These are phyloP conservation scores for Reutealis trisperma DNA, from an alignment of 345 rosid species.

Conservation along the genomic window DNA sequence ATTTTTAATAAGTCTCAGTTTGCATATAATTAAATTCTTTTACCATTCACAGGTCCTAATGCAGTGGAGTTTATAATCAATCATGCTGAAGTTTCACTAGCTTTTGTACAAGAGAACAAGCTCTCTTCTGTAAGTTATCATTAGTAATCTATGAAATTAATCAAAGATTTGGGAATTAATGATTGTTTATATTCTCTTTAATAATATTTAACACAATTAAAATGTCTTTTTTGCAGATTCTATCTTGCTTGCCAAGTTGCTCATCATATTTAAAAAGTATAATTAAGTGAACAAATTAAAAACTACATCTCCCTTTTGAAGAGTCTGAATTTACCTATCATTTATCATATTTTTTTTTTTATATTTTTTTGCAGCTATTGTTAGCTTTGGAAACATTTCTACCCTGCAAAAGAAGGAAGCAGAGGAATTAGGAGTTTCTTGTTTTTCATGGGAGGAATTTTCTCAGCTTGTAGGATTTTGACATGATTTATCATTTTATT, in stretches of 20 bases:
- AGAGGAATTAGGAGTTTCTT: slow-evolving; percentile 61
- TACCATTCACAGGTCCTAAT: slow-evolving; percentile 59
- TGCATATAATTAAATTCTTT: neutral
- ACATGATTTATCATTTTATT: neutral
- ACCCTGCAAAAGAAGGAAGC: slow-evolving; percentile 70
- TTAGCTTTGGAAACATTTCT: slow-evolving; percentile 66
- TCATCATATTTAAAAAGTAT: slow-evolving; percentile 58
- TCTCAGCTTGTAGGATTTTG: slow-evolving; percentile 47
- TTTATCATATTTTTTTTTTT: too few species aligned
- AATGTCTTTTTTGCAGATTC: slow-evolving; percentile 48
- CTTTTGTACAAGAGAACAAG: slow-evolving; percentile 77
- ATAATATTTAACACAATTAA: neutral
- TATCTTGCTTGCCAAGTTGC: slow-evolving; percentile 70
- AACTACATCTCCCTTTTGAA: neutral
- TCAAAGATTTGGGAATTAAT: too few species aligned
- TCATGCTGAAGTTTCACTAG: slow-evolving; percentile 85
- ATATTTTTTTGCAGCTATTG: slow-evolving; percentile 60
- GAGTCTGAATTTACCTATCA: neutral
- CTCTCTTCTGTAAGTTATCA: slow-evolving; percentile 64
- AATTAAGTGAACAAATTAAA: slow-evolving; percentile 15
- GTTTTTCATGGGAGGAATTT: slow-evolving; percentile 86
- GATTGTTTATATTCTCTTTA: neutral
- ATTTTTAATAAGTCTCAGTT: too few species aligned
- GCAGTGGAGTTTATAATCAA: slow-evolving; percentile 93
- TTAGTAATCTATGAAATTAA: too few species aligned